Conservation (phyloP, 2,329 filamentous ascomycete genomes). For the Leptographium galeiforme region DNA sequence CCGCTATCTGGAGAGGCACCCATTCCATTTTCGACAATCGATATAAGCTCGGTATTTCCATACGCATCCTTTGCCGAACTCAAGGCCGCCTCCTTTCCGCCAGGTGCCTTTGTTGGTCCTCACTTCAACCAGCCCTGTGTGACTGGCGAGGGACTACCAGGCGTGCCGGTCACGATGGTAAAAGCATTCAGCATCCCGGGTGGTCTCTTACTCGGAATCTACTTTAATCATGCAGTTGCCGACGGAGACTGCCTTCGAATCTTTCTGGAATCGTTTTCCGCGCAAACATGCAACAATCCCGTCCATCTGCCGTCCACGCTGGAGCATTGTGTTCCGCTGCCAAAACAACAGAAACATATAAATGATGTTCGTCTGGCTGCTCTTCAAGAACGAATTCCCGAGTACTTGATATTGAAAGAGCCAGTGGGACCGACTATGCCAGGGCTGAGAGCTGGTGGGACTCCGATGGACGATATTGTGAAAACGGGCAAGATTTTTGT, state of each 20-base stretch:
- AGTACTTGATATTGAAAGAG: constrained; percentile 21
- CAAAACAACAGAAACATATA: constrained; percentile 6
- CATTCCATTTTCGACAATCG: constrained; percentile 13
- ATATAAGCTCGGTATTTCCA: constrained; percentile 12
- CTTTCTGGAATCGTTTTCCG: constrained; percentile 25
- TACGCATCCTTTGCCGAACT: constrained; percentile 16
- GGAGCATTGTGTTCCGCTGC: constrained; percentile 9
- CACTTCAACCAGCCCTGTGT: constrained; percentile 10
- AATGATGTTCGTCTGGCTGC: constrained; percentile 13
- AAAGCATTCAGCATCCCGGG: constrained; percentile 24
- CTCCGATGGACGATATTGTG: constrained; percentile 16
- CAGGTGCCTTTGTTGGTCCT: constrained; percentile 16
- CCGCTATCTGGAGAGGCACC: background rate
- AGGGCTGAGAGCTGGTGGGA: constrained; percentile 14
- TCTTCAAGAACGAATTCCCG: constrained; percentile 18
- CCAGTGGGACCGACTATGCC: constrained; percentile 24
- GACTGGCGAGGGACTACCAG: constrained; percentile 7
- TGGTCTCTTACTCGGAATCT: constrained; percentile 26
- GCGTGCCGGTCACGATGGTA: constrained; percentile 24
- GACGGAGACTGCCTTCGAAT: constrained; percentile 26
- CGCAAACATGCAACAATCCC: constrained; percentile 16
- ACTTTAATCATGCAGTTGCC: constrained; percentile 27
- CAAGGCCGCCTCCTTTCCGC: constrained; percentile 16
- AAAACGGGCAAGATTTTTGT: constrained; percentile 29
- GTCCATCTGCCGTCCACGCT: constrained; percentile 13